Conservation (phyloP, 305 asterid species). For the Plantago lanceolata region DNA sequence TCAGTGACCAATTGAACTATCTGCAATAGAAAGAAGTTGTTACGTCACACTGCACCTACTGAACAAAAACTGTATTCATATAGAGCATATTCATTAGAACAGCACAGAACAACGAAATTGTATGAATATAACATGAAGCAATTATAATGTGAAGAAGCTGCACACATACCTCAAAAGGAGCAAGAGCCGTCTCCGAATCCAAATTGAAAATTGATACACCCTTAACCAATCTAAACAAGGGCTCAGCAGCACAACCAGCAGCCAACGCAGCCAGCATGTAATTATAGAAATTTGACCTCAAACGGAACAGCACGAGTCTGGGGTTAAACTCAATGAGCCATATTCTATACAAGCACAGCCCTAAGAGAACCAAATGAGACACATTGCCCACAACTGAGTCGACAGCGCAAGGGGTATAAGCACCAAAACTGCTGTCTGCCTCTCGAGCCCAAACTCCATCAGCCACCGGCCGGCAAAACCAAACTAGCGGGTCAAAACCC, state of each 20-base stretch:
- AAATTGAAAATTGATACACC: conserved; percentile 67
- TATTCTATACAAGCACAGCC: conserved; percentile 60
- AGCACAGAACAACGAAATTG: background rate
- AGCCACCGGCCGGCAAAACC: conserved; percentile 87
- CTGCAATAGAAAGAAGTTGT: conserved; percentile 47
- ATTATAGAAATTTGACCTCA: conserved; percentile 67
- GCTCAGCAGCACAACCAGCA: conserved; percentile 63
- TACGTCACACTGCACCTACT: too few species aligned
- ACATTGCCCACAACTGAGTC: conserved; percentile 64
- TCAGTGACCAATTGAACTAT: conserved; percentile 57
- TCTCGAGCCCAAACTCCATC: conserved; percentile 66
- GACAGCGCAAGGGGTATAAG: conserved; percentile 80
- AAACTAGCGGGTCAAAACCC: conserved; percentile 55
- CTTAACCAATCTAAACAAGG: conserved; percentile 63
- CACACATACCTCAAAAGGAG: conserved; percentile 81
- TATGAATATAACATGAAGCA: conserved; percentile 11
- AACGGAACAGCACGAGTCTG: conserved; percentile 45
- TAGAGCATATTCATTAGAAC: too few species aligned
- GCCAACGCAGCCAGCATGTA: conserved; percentile 53
- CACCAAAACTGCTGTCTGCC: conserved; percentile 68
- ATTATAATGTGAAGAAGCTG: conserved; percentile 17
- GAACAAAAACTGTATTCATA: too few species aligned
- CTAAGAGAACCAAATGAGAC: conserved; percentile 57
- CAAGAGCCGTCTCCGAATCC: conserved; percentile 50
- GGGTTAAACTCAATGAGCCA: conserved; percentile 46